These are phyloP conservation scores for Nothomitra cinnamomea DNA, from an alignment of 2,329 filamentous ascomycete genomes.

Conservation along the genomic window DNA sequence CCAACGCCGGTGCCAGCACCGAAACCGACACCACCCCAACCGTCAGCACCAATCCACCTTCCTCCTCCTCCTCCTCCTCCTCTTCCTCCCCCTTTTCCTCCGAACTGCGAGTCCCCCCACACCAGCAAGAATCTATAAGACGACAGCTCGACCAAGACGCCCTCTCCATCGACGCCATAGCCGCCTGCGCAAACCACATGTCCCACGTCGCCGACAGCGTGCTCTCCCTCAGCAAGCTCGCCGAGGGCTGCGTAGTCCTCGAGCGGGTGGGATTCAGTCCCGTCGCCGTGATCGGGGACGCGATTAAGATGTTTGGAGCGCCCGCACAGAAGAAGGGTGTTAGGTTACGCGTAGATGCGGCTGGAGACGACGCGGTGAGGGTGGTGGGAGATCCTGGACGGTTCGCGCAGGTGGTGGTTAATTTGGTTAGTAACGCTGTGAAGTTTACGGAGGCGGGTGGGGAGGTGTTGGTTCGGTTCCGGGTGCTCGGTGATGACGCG, in stretches of 20 bases:
- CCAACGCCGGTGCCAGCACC: conserved; percentile 29
- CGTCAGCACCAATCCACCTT: no score
- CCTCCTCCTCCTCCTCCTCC: no score
- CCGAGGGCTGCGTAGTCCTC: conserved; percentile 56
- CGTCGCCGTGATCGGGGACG: conserved; percentile 45
- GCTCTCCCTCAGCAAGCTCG: conserved; percentile 56
- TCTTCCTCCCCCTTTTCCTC: no score
- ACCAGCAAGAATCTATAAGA: conserved; percentile 20
- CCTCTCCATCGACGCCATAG: conserved; percentile 62
- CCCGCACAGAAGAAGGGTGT: conserved; percentile 56
- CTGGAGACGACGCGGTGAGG: conserved; percentile 36
- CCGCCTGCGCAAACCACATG: conserved; percentile 62
- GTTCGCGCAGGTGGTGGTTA: conserved; percentile 64
- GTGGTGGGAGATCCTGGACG: conserved; percentile 52
- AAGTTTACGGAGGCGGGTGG: conserved; percentile 57
- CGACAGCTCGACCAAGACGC: conserved; percentile 39
- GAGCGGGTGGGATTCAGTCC: conserved; percentile 55
- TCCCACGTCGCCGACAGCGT: conserved; percentile 66
- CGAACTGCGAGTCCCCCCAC: conserved; percentile 28
- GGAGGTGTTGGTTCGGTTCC: no score
- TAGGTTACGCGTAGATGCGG: conserved; percentile 44
- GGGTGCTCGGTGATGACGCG: background rate
- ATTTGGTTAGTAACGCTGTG: conserved; percentile 64
- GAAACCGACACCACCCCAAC: conserved; percentile 13
- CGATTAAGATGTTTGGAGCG: conserved; percentile 63